Evolutionary conservation across 495 filamentous ascomycete species (phyloP), one percentile per base, ranked within the genome.

Genomic region (Neurospora sp.): DNA sequence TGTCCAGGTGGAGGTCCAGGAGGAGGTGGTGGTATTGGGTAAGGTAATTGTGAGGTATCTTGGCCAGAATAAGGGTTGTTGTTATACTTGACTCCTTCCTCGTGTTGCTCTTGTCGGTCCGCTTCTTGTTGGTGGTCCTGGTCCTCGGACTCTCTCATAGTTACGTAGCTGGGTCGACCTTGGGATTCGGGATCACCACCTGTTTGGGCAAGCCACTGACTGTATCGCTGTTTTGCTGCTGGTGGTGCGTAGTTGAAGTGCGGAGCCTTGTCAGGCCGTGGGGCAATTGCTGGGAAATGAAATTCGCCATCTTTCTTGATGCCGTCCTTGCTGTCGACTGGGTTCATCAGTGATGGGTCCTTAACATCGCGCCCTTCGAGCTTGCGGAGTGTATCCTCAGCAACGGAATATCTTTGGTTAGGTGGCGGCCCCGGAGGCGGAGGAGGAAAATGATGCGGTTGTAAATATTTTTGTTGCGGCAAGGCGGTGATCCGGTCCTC

Each of bases 401-500:
- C 76, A 4, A 80, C 71, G 1, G 82, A 80, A 3, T 78, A 68
- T 69, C 76, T 75, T 45, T 77, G 82, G 59, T 74, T 78, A 53
- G 81, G 80, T 16, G 84, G 81, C 22, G 81, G 83, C 68, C 83
- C 80, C 4, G 85, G 84, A 65, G 77, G 82, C 47, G 77, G 80
- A 16, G 81, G 82, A 38, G 85, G 84, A 44, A 84, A 75, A 27
- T 78, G 80, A 75, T 83, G 82, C 2, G 84, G 86, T 73, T 89
- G 87, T 68, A 89, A 80, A 72, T 87, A 85, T 68, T 89, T 87
- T 71, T 82, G 83, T 71, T 85, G 82, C 16, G 94, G 94, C n/a
- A 97, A 87, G 27, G 92, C 90, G 39, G 92, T 90, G 75, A 97
- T 90, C 68, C 88, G 87, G 77, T 97, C 94, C 82, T 96, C 90